phyloP scores from a whole-genome alignment of 2,329 filamentous ascomycete genomes.

The Paraphoma sp. region DNA sequence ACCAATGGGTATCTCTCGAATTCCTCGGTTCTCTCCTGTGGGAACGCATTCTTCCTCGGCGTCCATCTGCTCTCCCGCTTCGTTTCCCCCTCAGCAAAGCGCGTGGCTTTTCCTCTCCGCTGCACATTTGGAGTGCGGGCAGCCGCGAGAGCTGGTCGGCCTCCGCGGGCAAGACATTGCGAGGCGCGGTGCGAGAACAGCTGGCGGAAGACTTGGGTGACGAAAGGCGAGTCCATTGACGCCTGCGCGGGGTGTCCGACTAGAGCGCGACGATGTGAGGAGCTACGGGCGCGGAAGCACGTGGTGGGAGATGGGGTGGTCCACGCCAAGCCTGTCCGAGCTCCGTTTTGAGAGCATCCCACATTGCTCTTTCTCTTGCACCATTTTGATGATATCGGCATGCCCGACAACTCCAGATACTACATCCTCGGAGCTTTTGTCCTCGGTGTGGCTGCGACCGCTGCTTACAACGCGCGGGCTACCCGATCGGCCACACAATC shows the following conservation, averaged over 20 bases:
- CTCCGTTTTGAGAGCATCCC: constrained; percentile 21
- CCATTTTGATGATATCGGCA: constrained; percentile 12
- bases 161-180: constrained; percentile 57
- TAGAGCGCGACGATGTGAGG: constrained; percentile 17
- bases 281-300: constrained; percentile 25
- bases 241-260: constrained; percentile 16
- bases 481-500: constrained; percentile 26
- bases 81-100: constrained; percentile 41
- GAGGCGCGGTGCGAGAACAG: constrained; percentile 78
- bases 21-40: constrained; percentile 79
- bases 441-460: constrained; percentile 75
- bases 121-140: constrained; percentile 37
- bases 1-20: constrained; percentile 84
- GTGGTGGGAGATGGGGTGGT: constrained; percentile 31
- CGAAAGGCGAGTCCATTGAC: constrained; percentile 80
- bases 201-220: constrained; percentile 81
- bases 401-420: constrained; percentile 53
- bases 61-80: constrained; percentile 79
- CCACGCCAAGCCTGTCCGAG: constrained; percentile 39
- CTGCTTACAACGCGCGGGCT: constrained; percentile 20
- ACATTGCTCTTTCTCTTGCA: not conserved
- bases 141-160: constrained; percentile 47
- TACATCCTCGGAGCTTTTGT: constrained; percentile 76
- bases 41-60: constrained; percentile 77
- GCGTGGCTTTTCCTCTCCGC: constrained; percentile 39